Evolutionary conservation across 2,329 filamentous ascomycete species (phyloP).

Genomic region (Grosmannia huntii): DNA sequence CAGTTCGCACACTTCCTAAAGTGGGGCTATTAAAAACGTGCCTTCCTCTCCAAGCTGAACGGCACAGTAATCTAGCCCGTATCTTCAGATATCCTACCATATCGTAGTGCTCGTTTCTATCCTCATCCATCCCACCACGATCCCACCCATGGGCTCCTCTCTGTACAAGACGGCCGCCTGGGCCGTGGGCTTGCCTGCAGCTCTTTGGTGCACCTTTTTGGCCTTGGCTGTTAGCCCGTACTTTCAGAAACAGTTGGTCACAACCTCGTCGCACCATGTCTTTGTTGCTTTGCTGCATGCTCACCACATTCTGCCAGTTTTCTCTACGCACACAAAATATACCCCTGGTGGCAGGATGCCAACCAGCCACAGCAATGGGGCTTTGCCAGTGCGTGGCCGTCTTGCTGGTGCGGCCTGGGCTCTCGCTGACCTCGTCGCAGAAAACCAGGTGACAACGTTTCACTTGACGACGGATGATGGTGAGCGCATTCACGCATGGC

Average conservation of each 20-base stretch:
- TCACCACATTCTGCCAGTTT: conserved; percentile 37
- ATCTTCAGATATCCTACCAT: neutral
- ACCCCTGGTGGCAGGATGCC: conserved; percentile 57
- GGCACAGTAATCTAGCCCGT: too few relatives aligned
- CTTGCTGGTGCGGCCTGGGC: neutral
- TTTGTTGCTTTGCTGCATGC: neutral
- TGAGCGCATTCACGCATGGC: conserved; percentile 77
- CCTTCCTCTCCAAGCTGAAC: neutral
- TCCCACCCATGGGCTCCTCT: neutral
- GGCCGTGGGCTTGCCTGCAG: conserved; percentile 44
- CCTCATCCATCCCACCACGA: too few relatives aligned
- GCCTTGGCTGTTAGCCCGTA: conserved; percentile 51
- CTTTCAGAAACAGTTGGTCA: conserved; percentile 66
- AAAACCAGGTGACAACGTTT: conserved; percentile 82
- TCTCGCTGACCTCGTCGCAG: conserved; percentile 27
- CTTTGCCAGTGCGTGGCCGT: conserved; percentile 51
- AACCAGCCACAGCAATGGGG: conserved; percentile 72
- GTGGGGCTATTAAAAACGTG: neutral
- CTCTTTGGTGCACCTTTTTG: conserved; percentile 56
- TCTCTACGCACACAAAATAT: conserved; percentile 72
- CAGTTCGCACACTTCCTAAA: neutral
- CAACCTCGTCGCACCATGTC: neutral
- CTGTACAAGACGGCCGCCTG: conserved; percentile 29
- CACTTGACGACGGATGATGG: conserved; percentile 61
- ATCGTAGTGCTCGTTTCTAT: too few relatives aligned